phyloP scores from a whole-genome alignment of 768 basidiomycete species.

The Mycena vitilis region DNA sequence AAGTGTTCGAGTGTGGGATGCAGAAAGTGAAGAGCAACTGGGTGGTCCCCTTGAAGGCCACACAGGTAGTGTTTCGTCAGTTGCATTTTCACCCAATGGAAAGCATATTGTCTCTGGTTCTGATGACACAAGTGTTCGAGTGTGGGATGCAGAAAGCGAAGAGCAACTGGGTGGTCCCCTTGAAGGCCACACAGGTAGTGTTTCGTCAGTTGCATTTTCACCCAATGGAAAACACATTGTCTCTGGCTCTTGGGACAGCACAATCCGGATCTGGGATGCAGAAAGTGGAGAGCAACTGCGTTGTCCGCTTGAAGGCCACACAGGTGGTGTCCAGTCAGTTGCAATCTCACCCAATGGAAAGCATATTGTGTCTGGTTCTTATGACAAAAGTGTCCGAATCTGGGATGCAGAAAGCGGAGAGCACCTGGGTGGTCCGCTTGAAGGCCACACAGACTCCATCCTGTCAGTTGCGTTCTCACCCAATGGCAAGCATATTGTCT shows the following conservation, averaged over 20 bases:
- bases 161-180: too few species aligned
- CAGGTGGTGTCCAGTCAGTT: too few species aligned
- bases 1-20: neutral
- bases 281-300: too few species aligned
- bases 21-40: neutral
- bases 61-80: neutral
- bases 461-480: neutral
- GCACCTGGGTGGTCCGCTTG: neutral
- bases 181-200: neutral
- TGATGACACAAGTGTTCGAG: neutral
- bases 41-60: neutral
- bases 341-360: neutral
- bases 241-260: too few species aligned
- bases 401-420: neutral
- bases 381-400: neutral
- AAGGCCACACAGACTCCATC: neutral
- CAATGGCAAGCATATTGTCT: neutral
- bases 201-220: too few species aligned
- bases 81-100: constrained; percentile 2
- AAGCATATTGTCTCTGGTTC: neutral
- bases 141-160: neutral
- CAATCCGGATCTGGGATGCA: too few species aligned
- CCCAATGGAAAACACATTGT: too few species aligned
- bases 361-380: neutral
- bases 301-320: too few species aligned